Base-by-base conservation (phyloP, 2,329 filamentous ascomycete species). In the Dothiorella sarmentorum region DNA sequence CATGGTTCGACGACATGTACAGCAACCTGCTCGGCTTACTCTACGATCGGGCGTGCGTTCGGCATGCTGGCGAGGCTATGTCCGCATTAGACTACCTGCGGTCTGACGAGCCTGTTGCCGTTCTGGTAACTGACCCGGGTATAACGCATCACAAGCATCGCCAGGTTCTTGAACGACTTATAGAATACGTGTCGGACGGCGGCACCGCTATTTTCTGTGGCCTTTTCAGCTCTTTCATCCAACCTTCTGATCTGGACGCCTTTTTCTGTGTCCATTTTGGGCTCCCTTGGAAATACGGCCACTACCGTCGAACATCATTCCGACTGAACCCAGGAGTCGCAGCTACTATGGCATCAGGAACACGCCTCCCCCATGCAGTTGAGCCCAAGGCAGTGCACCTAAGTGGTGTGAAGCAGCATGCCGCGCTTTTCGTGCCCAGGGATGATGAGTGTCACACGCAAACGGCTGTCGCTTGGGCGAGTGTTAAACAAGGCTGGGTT, bases 401-500 rank as follows among this genome's bases (percentile, higher is more conserved):
- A 6, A 22, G 22, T 13, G 15, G 35, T 13, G 47, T 37, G 3
- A 20, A 18, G 47, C 9, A 24, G 11, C 15, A 7, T 18, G 4
- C 26, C 27, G 18, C 27, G 45, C 15, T 49, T 2, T 35, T 33
- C 20, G 13, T 33, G 13, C 7, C 27, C 6, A 9, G 20, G 11
- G 45, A 49, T 13, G 26, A 20, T 17, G 26, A 17, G n/a, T 18
- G n/a, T 17, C 26, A 6, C 5, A 11, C 0, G 15, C 43, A 45
- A 17, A 45, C 43, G 17, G 6, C 15, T 17, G 43, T n/a, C 9
- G 43, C 43, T 7, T 45, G 43, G 43, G 43, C 51, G 35, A 61
- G 63, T 35, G 62, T 68, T 18, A 67, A 64, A 13, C 51, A 64
- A 7, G 67, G 67, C 4, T 67, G 64, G 53, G 37, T 68, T 13